These are phyloP conservation scores for Heliophila coronopifolia DNA, from an alignment of 441 rosid species.

Conservation along the genomic window DNA sequence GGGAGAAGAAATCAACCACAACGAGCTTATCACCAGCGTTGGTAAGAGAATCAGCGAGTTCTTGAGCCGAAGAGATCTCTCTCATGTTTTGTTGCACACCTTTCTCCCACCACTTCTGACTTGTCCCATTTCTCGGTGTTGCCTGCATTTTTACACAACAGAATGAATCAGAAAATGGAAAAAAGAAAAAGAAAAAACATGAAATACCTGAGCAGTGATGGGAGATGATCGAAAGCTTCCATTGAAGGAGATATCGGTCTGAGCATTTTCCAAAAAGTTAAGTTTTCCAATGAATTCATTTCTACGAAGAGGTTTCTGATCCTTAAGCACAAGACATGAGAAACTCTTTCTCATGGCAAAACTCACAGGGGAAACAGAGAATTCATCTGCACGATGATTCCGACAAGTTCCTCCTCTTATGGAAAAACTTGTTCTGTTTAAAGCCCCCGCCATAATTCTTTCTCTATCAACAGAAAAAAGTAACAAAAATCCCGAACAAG, in stretches of 20 bases:
- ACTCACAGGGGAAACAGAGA: slow-evolving; percentile 28
- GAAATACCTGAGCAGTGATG: slow-evolving; percentile 43
- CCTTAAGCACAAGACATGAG: slow-evolving; percentile 30
- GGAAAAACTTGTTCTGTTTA: slow-evolving; percentile 41
- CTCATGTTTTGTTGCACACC: slow-evolving; percentile 71
- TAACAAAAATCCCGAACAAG: not conserved
- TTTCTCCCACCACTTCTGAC: slow-evolving; percentile 80
- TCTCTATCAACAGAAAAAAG: slow-evolving; percentile 1
- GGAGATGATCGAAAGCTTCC: slow-evolving; percentile 17
- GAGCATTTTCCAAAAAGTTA: slow-evolving; percentile 28
- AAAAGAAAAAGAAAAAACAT: not conserved
- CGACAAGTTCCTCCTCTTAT: slow-evolving; percentile 19
- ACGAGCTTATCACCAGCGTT: slow-evolving; percentile 78
- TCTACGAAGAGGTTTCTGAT: slow-evolving; percentile 34
- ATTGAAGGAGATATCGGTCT: slow-evolving; percentile 21
- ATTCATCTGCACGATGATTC: slow-evolving; percentile 18
- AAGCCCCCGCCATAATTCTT: slow-evolving; percentile 38
- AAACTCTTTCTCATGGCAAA: slow-evolving; percentile 29
- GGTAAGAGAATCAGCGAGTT: slow-evolving; percentile 59
- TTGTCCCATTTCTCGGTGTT: slow-evolving; percentile 48
- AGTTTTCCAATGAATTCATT: slow-evolving; percentile 41
- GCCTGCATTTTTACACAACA: slow-evolving; percentile 28
- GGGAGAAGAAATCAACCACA: slow-evolving; percentile 85
- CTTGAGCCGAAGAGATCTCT: slow-evolving; percentile 76
- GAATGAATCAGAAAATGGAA: too few species aligned